Evolutionary conservation across 192 early-diverging fungal genomes (phyloP), one percentile per base, ranked within the genome.

Genomic region (Cetraspora pellucida): DNA sequence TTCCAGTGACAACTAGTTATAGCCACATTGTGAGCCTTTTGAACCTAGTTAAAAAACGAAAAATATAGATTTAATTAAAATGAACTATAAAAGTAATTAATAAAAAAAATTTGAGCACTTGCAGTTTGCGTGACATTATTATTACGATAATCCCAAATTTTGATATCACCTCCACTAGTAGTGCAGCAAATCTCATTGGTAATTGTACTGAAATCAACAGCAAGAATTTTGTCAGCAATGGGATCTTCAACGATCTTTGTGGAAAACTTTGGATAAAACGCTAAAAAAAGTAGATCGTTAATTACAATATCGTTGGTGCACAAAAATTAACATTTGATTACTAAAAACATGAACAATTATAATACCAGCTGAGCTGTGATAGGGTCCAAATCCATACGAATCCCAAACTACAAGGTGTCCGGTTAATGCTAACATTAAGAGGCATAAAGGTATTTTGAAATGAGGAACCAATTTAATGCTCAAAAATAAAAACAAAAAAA

Each of bases 71-170:
- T 61, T 28, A 28, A 23, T 16, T 61, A 28, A 28, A 16, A 2
- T 28, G 14, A 21, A 16, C n/a, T n/a, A n/a, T 65, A 16, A 16
- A 65, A 30, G 37, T 2, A 65, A 44, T 44, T 44, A 65, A 10
- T n/a, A 31, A 31, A 37, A 16, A 65, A 17, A 17, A 13, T 16
- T 37, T 23, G 19, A n/a, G 10, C 10, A 43, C 28, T 65, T 65
- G 37, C 28, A 19, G 19, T 65, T 65, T 65, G 19, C 2, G 28
- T 17, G 5, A 43, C 19, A 14, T 43, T 65, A 28, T 43, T 65
- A 10, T 27, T 65, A 65, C 63, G 28, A 65, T 65, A 65, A 65
- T 65, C 63, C 28, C 63, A 65, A 44, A 65, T 65, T 17, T 37
- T 65, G 30, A 65, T 19, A 43, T 65, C 19, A 19, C 63, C 63